A percentile compares a stretch with the other conserved stretches of the same genome.
Conservation (phyloP, 2,329 filamentous ascomycete genomes). For the Harringtonia lauricola region DNA sequence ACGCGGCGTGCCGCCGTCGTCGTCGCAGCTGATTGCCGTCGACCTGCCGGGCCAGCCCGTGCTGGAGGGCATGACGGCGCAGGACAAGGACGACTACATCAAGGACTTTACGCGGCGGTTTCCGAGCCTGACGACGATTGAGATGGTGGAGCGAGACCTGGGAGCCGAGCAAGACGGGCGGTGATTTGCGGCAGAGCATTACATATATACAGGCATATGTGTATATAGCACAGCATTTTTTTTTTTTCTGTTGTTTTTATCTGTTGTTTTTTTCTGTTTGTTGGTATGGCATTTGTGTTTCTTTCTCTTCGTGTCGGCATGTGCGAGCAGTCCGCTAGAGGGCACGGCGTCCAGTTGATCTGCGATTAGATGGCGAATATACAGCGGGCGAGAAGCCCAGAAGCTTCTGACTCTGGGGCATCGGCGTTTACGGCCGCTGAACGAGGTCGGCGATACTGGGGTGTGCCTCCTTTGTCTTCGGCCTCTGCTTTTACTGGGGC, state of each 20-base stretch:
- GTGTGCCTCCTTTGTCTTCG: too few relatives aligned
- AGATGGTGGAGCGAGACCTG: conserved; percentile 71
- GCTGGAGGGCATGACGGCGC: conserved; percentile 39
- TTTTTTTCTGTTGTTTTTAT: not conserved
- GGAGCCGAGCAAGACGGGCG: conserved; percentile 22
- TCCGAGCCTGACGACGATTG: conserved; percentile 72
- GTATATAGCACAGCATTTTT: too few relatives aligned
- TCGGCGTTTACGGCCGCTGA: too few relatives aligned
- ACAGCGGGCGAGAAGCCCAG: too few relatives aligned
- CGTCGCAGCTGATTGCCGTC: conserved; percentile 27
- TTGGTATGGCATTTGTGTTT: not conserved
- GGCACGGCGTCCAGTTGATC: too few relatives aligned
- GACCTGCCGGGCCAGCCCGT: conserved; percentile 36
- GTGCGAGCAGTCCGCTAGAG: too few relatives aligned
- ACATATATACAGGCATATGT: too few relatives aligned
- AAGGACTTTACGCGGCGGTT: conserved; percentile 72
- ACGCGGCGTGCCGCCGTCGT: not conserved
- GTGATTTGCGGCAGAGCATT: too few relatives aligned
- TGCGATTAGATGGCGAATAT: too few relatives aligned
- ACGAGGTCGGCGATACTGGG: too few relatives aligned
- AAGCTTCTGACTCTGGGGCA: too few relatives aligned
- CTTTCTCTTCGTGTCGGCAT: too few relatives aligned
- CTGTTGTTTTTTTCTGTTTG: not conserved
- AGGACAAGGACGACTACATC: conserved; percentile 55
- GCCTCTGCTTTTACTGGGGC: not conserved